A percentile compares a stretch with the other conserved stretches of the same genome.
Evolutionary conservation across 768 basidiomycete genomes (phyloP).

Genomic region (Macrolepiota dolichaula): DNA sequence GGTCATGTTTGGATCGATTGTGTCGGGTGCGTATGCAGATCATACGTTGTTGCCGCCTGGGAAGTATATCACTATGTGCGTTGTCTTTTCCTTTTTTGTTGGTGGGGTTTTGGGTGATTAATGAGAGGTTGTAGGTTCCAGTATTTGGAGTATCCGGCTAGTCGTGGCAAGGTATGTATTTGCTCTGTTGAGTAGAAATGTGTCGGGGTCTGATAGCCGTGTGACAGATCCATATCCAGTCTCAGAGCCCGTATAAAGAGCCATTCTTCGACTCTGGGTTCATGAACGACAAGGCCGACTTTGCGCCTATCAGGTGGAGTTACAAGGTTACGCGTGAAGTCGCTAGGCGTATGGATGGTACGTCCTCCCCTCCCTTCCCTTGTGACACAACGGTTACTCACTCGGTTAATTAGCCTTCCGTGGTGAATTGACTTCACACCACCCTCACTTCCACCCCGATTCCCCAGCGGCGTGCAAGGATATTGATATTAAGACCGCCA

Average conservation of each 20-base stretch:
- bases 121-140: conserved; percentile 43
- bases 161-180: conserved; percentile 56
- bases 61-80: conserved; percentile 65
- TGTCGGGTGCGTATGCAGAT: conserved; percentile 56
- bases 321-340: conserved; percentile 76
- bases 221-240: conserved; percentile 56
- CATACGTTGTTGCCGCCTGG: conserved; percentile 68
- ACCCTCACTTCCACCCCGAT: conserved; percentile 71
- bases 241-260: conserved; percentile 56
- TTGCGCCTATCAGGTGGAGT: conserved; percentile 72
- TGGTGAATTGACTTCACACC: conserved; percentile 69
- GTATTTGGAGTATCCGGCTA: conserved; percentile 73
- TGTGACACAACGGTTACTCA: not conserved
- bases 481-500: conserved; percentile 67
- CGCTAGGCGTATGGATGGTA: conserved; percentile 69
- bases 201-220: no score
- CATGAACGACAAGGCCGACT: conserved; percentile 78
- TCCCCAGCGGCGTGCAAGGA: conserved; percentile 58
- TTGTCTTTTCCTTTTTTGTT: conserved; percentile 1
- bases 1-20: conserved; percentile 72
- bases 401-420: conserved; percentile 52
- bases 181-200: no score
- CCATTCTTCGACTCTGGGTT: conserved; percentile 72
- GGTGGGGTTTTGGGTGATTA: not conserved
- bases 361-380: conserved; percentile 8